Base-by-base conservation (phyloP, 2,329 filamentous ascomycete genomes). In the Xylaria hypoxylon region DNA sequence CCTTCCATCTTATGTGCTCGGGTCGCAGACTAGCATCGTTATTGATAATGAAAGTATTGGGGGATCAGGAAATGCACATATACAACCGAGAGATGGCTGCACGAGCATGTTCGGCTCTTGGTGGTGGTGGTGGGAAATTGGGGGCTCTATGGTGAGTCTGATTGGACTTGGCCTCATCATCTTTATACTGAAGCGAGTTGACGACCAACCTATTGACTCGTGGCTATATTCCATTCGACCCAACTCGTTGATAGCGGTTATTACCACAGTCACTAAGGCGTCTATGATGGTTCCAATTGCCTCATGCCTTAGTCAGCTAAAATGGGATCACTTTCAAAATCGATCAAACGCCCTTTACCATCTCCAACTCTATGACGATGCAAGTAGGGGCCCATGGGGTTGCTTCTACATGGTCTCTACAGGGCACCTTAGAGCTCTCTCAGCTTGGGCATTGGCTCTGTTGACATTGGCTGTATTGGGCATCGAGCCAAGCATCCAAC, bases 221-320 rank as follows among this genome's bases (percentile, higher is more conserved):
- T 72, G 70, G 67, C 8, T 35, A 1, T 65, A 58, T 5, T 28
- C 60, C 1, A 74, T 77, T 26, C 70, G 70, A 17, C 70, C 76
- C 51, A 80, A 79, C 68, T 74, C 79, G 0, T 56, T 79, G 10
- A 71, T 81, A 13, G 71, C 79, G 4, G 63, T 79, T 51, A 68
- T 80, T 26, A 73, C 76, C 2, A 79, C 74, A 6, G 48, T 77
- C n/a, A 66, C 69, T 1, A 79, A 78, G 47, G 65, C 75, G 2
- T 59, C 75, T 2, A 68, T 80, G 55, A 65, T 79, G 55, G 68
- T 77, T 2, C 69, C 74, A 6, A 61, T 78, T 7, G 72, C 76
- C 1, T 71, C 75, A 19, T 76, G 74, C 47, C 66, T 80, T 22
- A 71, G 75, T 38, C 79, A 81, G 64, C 68, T 79, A 31, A 80